phyloP scores from a whole-genome alignment of 1,139 yeast species.

The Scheffersomyces titani region DNA sequence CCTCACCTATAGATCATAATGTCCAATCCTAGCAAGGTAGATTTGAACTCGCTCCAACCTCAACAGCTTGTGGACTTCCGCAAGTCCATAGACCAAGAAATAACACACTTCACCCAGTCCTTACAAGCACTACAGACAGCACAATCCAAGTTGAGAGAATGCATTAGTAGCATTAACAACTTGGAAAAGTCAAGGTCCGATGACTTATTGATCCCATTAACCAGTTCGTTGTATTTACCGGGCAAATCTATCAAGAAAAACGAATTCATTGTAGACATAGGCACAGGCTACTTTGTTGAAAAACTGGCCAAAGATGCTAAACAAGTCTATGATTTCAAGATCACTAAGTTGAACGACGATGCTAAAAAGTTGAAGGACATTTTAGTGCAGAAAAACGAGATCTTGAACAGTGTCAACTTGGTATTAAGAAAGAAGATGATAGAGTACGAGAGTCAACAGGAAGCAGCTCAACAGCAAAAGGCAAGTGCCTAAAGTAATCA shows the following conservation, averaged over 20 bases:
- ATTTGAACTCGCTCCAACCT: slow-evolving; percentile 69
- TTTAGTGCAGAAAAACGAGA: slow-evolving; percentile 62
- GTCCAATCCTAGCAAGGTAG: slow-evolving; percentile 30
- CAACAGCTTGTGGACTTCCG: slow-evolving; percentile 86
- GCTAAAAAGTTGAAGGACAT: slow-evolving; percentile 73
- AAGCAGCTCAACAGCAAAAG: slow-evolving; percentile 2
- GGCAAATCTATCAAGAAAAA: slow-evolving; percentile 68
- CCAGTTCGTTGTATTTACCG: slow-evolving; percentile 86
- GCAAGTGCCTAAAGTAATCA: background rate
- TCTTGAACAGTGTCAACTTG: slow-evolving; percentile 53
- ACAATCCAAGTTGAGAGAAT: slow-evolving; percentile 78
- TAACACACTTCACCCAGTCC: slow-evolving; percentile 83
- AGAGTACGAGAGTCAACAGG: slow-evolving; percentile 42
- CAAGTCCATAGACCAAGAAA: slow-evolving; percentile 80
- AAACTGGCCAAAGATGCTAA: slow-evolving; percentile 70
- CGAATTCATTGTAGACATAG: slow-evolving; percentile 86
- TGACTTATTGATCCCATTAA: slow-evolving; percentile 77
- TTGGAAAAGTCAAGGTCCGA: slow-evolving; percentile 50
- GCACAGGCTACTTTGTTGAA: slow-evolving; percentile 94
- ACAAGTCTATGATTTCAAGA: slow-evolving; percentile 72
- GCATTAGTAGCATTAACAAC: slow-evolving; percentile 66
- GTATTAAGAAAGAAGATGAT: slow-evolving; percentile 49
- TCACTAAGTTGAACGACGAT: slow-evolving; percentile 71
- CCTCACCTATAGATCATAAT: background rate
- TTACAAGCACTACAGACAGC: slow-evolving; percentile 85